phyloP scores from a whole-genome alignment of 2,329 filamentous ascomycete species.

The Hymenoscyphus fructigenus region DNA sequence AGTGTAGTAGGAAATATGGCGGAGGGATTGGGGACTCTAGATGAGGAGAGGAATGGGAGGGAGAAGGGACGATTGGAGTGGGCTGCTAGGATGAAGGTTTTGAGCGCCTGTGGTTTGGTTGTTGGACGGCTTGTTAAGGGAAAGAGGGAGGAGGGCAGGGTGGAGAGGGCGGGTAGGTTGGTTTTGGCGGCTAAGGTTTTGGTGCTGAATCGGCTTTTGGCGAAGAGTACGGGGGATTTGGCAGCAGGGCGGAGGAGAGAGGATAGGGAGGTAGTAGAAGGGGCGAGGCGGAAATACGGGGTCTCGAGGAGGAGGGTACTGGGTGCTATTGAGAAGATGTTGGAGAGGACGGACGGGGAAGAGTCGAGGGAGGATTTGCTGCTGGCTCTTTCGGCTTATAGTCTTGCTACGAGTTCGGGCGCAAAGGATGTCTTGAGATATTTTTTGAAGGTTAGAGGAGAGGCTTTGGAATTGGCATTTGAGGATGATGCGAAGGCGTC shows the following conservation, averaged over 20 bases:
- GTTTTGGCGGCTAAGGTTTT: slow-evolving; percentile 67
- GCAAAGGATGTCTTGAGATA: slow-evolving; percentile 75
- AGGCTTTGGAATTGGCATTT: slow-evolving; percentile 65
- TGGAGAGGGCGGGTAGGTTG: slow-evolving; percentile 42
- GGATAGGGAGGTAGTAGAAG: slow-evolving; percentile 48
- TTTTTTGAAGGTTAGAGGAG: slow-evolving; percentile 71
- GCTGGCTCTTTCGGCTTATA: slow-evolving; percentile 77
- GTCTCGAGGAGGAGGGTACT: slow-evolving; percentile 52
- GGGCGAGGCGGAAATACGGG: slow-evolving; percentile 62
- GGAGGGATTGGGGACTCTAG: slow-evolving; percentile 46
- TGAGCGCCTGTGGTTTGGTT: slow-evolving; percentile 52
- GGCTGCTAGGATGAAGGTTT: slow-evolving; percentile 47
- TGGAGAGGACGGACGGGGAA: slow-evolving; percentile 32
- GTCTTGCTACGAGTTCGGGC: slow-evolving; percentile 76
- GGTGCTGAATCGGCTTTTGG: slow-evolving; percentile 72
- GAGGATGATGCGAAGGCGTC: slow-evolving; percentile 47
- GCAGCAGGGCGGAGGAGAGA: slow-evolving; percentile 38
- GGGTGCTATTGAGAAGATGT: slow-evolving; percentile 19
- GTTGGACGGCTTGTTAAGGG: slow-evolving; percentile 49
- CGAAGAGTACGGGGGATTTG: slow-evolving; percentile 67
- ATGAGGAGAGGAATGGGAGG: slow-evolving; percentile 4
- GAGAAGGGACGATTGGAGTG: slow-evolving; percentile 11
- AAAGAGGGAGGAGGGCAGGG: slow-evolving; percentile 19
- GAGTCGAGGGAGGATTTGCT: slow-evolving; percentile 55
- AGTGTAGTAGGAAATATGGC: slow-evolving; percentile 66